Conservation (phyloP, 441 rosid species). For the Dalechampia spathulata region DNA sequence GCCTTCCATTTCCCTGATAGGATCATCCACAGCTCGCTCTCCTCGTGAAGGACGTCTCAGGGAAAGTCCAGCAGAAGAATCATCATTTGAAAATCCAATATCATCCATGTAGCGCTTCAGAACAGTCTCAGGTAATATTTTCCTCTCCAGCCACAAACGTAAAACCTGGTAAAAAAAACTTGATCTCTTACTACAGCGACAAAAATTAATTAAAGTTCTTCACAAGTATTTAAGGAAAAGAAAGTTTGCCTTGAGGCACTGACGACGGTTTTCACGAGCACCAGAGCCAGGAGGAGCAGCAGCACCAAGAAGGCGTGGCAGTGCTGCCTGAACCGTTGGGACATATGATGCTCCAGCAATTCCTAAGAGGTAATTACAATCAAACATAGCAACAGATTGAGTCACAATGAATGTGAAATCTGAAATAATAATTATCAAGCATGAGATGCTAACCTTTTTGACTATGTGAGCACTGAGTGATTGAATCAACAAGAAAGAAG, state of each 20-base stretch:
- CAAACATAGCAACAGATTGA: background rate
- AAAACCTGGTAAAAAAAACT: conserved; percentile 47
- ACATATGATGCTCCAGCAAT: conserved; percentile 89
- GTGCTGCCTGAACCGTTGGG: conserved; percentile 85
- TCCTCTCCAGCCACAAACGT: conserved; percentile 88
- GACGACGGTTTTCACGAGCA: conserved; percentile 95
- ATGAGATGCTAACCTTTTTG: conserved; percentile 62
- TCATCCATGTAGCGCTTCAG: conserved; percentile 75
- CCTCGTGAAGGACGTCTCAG: conserved; percentile 79
- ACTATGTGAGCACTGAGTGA: conserved; percentile 91
- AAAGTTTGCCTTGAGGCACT: conserved; percentile 74
- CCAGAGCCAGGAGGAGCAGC: conserved; percentile 85
- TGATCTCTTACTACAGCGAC: background rate
- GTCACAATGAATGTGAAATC: background rate
- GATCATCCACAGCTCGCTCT: conserved; percentile 93
- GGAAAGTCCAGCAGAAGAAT: conserved; percentile 51
- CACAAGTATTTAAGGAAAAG: background rate
- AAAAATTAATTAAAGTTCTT: background rate
- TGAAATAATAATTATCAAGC: background rate
- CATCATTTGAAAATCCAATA: conserved; percentile 75
- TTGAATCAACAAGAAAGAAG: conserved; percentile 95
- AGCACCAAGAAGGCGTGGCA: conserved; percentile 91
- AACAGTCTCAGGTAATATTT: conserved; percentile 73
- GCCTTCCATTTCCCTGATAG: conserved; percentile 98
- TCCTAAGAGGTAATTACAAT: conserved; percentile 31